Conservation (phyloP, 1,284 basidiomycete species). For the Schizophyllum amplum region DNA sequence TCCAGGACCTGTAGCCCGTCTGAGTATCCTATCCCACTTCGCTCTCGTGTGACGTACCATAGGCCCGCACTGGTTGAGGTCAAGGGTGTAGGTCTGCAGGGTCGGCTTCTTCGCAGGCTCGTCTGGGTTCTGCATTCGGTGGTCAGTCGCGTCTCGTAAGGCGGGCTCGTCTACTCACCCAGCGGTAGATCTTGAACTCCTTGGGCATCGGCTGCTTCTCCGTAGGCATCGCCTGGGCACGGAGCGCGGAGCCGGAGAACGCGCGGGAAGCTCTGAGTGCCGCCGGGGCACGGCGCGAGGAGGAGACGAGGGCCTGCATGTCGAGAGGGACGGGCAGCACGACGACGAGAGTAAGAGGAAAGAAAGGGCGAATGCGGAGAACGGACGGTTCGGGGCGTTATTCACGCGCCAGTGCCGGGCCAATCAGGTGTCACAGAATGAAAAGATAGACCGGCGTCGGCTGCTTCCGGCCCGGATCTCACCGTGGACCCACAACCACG, state of each 20-base stretch:
- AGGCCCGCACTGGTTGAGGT: slow-evolving; percentile 92
- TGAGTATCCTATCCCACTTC: not conserved
- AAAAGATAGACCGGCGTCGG: too few species aligned
- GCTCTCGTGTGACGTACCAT: slow-evolving; percentile 52
- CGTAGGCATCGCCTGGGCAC: slow-evolving; percentile 36
- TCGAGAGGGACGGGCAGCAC: not conserved
- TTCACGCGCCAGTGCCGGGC: too few species aligned
- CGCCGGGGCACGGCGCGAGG: not conserved
- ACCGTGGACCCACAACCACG: too few species aligned
- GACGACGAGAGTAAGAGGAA: not conserved
- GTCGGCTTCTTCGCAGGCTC: slow-evolving; percentile 88
- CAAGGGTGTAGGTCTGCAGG: slow-evolving; percentile 90
- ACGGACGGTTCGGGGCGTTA: too few species aligned
- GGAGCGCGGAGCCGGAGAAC: slow-evolving; percentile 32
- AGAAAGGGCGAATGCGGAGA: not conserved
- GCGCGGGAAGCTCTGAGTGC: slow-evolving; percentile 18
- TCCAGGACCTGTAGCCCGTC: slow-evolving; percentile 59
- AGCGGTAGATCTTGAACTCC: slow-evolving; percentile 96
- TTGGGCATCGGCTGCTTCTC: slow-evolving; percentile 54
- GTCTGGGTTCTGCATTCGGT: slow-evolving; percentile 78
- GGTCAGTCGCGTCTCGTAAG: not conserved
- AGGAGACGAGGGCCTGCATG: not conserved
- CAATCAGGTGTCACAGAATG: too few species aligned
- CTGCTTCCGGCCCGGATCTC: too few species aligned
- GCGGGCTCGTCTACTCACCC: slow-evolving; percentile 45